Evolutionary conservation across 768 basidiomycete genomes (phyloP).

Genomic region (Mycena rebaudengoi): DNA sequence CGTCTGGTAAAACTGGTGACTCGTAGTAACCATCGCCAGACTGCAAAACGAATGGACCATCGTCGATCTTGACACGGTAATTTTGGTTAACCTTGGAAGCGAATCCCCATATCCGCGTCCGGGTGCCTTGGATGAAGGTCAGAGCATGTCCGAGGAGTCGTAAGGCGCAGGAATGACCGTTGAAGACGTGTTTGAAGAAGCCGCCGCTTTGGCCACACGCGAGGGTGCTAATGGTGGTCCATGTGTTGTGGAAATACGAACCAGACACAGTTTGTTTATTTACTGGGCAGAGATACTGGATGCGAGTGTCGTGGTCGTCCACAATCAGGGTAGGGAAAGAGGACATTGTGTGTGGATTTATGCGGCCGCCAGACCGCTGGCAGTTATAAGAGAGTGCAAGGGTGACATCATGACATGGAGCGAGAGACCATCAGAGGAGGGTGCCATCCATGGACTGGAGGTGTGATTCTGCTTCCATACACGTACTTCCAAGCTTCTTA

Average conservation of each 20-base stretch:
- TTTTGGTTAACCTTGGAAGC: constrained; percentile 33
- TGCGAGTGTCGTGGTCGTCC: constrained; percentile 47
- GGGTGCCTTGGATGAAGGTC: constrained; percentile 27
- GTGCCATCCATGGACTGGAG: too few species aligned
- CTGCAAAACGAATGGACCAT: constrained; percentile 40
- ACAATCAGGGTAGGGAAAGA: constrained; percentile 40
- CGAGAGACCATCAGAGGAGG: too few species aligned
- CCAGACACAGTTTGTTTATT: constrained; percentile 42
- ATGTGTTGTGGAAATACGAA: constrained; percentile 49
- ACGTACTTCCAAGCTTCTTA: too few species aligned
- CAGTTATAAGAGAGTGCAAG: background rate
- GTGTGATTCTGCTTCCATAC: too few species aligned
- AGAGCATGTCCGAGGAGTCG: background rate
- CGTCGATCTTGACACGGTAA: constrained; percentile 48
- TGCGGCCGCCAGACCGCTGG: background rate
- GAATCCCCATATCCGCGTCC: constrained; percentile 42
- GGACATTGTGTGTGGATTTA: constrained; percentile 1
- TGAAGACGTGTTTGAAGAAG: constrained; percentile 51
- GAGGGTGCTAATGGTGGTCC: constrained; percentile 43
- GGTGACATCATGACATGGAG: constrained; percentile 20
- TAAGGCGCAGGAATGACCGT: constrained; percentile 34
- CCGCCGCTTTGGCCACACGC: constrained; percentile 39
- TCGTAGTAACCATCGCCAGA: constrained; percentile 41
- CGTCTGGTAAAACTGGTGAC: constrained; percentile 44
- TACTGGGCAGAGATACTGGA: constrained; percentile 49